Conservation (phyloP, 768 basidiomycete genomes). For the Macrocybe gigantea region DNA sequence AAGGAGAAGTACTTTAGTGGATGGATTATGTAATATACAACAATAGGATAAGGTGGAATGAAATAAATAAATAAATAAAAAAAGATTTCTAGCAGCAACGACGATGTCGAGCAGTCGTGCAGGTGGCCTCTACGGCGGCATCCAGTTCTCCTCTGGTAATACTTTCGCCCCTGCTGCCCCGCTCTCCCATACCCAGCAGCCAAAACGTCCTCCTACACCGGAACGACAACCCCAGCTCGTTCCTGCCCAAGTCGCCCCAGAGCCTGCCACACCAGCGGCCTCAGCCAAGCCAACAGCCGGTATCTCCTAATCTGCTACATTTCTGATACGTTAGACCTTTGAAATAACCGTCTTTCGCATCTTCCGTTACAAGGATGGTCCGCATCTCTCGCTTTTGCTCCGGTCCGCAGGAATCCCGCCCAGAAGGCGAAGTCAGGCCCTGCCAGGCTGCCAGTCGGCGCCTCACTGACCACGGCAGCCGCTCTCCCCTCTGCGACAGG, state of each 20-base stretch:
- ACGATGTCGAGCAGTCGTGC: slow-evolving; percentile 68
- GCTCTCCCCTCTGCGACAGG: slow-evolving; percentile 18
- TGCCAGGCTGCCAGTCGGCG: slow-evolving; percentile 56
- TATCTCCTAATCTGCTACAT: slow-evolving; percentile 49
- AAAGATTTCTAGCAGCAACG: slow-evolving; percentile 1
- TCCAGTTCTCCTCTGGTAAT: slow-evolving; percentile 73
- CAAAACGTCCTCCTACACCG: slow-evolving; percentile 14
- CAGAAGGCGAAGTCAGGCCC: slow-evolving; percentile 53
- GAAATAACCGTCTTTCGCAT: slow-evolving; percentile 37
- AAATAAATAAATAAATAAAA: slow-evolving; percentile 14
- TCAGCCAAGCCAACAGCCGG: slow-evolving; percentile 49
- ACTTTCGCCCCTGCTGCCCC: slow-evolving; percentile 42
- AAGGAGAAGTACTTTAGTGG: slow-evolving; percentile 60
- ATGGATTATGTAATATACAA: neutral
- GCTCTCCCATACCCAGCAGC: slow-evolving; percentile 17
- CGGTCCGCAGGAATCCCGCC: slow-evolving; percentile 56
- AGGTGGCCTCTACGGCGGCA: slow-evolving; percentile 82
- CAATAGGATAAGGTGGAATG: slow-evolving; percentile 16
- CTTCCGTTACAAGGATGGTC: slow-evolving; percentile 68
- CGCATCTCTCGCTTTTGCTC: slow-evolving; percentile 84
- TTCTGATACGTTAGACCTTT: slow-evolving; percentile 49
- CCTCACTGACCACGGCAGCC: slow-evolving; percentile 42
- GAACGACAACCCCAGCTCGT: slow-evolving; percentile 19
- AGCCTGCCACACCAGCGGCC: slow-evolving; percentile 19
- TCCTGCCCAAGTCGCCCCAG: slow-evolving; percentile 20